Evolutionary conservation across 106 monocot species (phyloP).

Genomic region (Phalaenopsis equestris): DNA sequence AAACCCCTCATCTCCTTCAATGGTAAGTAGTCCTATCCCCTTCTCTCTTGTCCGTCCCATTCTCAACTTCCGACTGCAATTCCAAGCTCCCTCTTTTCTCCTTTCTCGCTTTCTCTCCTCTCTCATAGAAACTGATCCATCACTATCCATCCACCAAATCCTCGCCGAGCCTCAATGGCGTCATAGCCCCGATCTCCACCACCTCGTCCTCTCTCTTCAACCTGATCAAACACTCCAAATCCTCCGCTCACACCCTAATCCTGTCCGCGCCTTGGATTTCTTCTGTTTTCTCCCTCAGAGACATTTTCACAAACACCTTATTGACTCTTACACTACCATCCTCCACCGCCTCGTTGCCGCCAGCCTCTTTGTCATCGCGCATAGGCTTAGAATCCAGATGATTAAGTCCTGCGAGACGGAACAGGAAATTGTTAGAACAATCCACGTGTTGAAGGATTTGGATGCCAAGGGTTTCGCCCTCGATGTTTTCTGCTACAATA

Average conservation of each 20-base stretch:
- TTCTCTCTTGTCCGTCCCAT: background rate
- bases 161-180: slow-evolving; percentile 39
- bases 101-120: background rate
- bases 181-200: slow-evolving; percentile 23
- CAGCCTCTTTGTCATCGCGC: slow-evolving; percentile 19
- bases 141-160: slow-evolving; percentile 13
- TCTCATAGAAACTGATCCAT: too few species aligned
- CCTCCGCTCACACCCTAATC: slow-evolving; percentile 21
- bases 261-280: slow-evolving; percentile 24
- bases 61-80: background rate
- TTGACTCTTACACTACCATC: slow-evolving; percentile 26
- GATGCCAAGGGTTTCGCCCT: slow-evolving; percentile 21
- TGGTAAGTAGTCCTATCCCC: slow-evolving; percentile 3
- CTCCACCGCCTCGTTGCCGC: slow-evolving; percentile 36
- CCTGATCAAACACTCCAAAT: slow-evolving; percentile 26
- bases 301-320: slow-evolving; percentile 40
- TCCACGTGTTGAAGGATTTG: slow-evolving; percentile 25
- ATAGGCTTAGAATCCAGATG: slow-evolving; percentile 30
- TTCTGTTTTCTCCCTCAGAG: slow-evolving; percentile 32
- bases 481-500: slow-evolving; percentile 31
- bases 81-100: slow-evolving; percentile 1
- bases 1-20: background rate
- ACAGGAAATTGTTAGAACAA: slow-evolving; percentile 24
- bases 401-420: slow-evolving; percentile 29
- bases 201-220: slow-evolving; percentile 21